Base-by-base conservation (phyloP, 495 filamentous ascomycete species). In the Letharia columbiana region DNA sequence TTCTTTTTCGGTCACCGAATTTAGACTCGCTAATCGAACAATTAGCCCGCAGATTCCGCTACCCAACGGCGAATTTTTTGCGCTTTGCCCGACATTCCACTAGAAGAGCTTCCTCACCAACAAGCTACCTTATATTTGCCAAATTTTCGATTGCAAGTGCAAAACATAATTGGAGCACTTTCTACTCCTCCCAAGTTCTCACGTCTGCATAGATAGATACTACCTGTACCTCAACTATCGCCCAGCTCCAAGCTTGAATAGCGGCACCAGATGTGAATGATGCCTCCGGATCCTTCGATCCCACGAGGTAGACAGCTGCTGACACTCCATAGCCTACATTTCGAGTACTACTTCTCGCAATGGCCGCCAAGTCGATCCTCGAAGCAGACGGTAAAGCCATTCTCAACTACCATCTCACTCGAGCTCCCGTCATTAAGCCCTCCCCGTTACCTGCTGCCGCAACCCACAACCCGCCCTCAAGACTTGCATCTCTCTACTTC, bases 361-460 rank as follows among this genome's bases (percentile, higher is more conserved):
- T 99, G 94, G 95, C 94, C 77, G 95, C 94, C 78, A 99, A 99
- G 81, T 88, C 93, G 67, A 97, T 99, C 74, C 79, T 87, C 85
- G 94, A 99, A 81, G 94, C 95, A 83, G 94, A 99, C 81, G 94
- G 94, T 86, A 99, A 99, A 89, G 94, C 94, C 82, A 98, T 99
- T 83, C 83, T 99, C 84, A 97, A 96, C 89, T 99, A 96, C 84
- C 94, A 99, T 86, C 92, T 99, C 83, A 99, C 94, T 71, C 89
- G 94, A 74, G 92, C 94, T 66, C 88, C 93, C 65, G 89, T 96
- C 75, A 97, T 99, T 86, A 96, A 96, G 87, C 91, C 94, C 61
- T 91, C 91, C 73, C 90, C 95, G 78, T 91, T 99, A 35, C 92
- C 94, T 70, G 75, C 84, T 69, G 82, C 90, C 68, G 75, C 86